Evolutionary conservation across 208 protist species (phyloP), one percentile per base, ranked within the genome.

Genomic region (Trypanosoma brucei): DNA sequence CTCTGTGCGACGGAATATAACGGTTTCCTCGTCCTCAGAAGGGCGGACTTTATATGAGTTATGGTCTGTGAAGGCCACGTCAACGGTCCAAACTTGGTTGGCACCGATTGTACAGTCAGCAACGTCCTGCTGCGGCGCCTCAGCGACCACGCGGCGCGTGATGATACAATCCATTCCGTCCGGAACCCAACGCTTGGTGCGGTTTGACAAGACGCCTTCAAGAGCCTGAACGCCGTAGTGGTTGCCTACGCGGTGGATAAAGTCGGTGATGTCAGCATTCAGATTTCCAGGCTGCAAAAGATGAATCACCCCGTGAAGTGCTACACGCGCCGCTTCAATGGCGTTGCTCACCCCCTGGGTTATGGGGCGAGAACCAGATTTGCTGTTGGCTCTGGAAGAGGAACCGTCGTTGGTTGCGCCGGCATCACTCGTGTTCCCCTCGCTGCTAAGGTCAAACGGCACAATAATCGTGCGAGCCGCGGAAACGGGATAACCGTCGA

Each of bases 161-260:
- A 98, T 92, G 69, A 98, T 98, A 57, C 92, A 88, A 59, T 99
- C 97, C 36, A 97, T 89, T 51, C 97, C 96, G 70, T 99, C 98
- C 31, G 98, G 95, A 50, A 98, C 88, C 84, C 95, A 98, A 60
- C 97, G 89, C 77, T 98, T 98, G 22, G 96, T 86, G 62, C 98
- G 87, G 76, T 99, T 97, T 34, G 97, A 98, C 33, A 99, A 75
- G 9, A 99, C 97, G 42, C 98, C 98, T 60, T 98, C 93, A 2
- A 98, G 76, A 1, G 92, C 76, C 62, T 97, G 88, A 34, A 97
- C 95, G 9, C 79, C 67, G 78, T 89, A 99, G 55, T 81, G 62
- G 3, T 83, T 74, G 14, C 96, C 93, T 0, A 99, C 86, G 49
- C 96, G 79, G 6, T 92, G 72, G 55, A 99, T 88, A 44, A 89